Evolutionary conservation across 176 grass and related monocot genomes (phyloP).

Genomic region (Carex scoparia): DNA sequence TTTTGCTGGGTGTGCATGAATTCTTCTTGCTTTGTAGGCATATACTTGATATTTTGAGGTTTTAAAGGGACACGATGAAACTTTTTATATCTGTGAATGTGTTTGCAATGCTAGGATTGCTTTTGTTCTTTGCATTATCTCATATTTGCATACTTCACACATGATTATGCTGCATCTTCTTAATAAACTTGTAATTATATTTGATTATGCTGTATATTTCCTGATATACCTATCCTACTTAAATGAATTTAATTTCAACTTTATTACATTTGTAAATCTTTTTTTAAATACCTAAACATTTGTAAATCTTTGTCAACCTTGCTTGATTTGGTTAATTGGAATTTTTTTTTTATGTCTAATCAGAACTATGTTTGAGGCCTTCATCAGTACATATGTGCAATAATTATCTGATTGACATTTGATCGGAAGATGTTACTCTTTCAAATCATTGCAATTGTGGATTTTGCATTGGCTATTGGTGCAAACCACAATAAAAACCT

Average conservation of each 20-base stretch:
- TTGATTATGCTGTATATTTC: neutral
- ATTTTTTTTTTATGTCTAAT: neutral
- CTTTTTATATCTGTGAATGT: neutral
- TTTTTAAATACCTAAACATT: neutral
- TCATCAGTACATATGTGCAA: neutral
- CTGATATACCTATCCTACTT: neutral
- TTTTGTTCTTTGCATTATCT: neutral
- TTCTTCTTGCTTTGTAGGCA: neutral
- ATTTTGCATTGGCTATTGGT: neutral
- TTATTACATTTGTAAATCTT: neutral
- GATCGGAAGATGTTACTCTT: neutral
- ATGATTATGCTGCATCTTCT: neutral
- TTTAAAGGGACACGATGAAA: neutral
- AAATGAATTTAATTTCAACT: neutral
- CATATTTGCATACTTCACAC: neutral
- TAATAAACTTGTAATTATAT: neutral
- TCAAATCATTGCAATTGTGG: neutral
- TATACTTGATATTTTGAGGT: neutral
- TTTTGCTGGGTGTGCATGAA: neutral
- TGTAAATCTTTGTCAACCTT: neutral
- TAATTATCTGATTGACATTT: neutral
- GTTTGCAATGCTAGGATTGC: neutral
- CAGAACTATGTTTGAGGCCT: neutral
- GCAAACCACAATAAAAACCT: neutral
- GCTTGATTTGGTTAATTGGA: neutral